Base-by-base conservation (phyloP, 2,329 filamentous ascomycete genomes). In the Ceratocystis colombiana region DNA sequence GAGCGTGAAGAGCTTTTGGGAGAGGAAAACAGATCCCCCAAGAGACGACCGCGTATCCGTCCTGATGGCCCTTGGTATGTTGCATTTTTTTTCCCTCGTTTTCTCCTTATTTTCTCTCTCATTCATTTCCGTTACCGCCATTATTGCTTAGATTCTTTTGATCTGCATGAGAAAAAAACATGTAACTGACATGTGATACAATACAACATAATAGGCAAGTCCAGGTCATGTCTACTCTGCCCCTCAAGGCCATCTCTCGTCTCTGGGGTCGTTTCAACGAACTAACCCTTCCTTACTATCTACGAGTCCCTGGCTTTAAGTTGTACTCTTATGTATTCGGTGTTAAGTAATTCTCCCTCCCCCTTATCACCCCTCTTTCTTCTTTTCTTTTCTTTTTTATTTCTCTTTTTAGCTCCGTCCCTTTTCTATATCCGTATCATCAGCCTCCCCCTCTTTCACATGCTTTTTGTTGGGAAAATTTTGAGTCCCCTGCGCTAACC, bases 201-300 rank as follows among this genome's bases (percentile, higher is more conserved):
- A 25, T 12, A 17, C 45, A 28, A 25, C n/a, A 17, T 48, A 53
- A n/a, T 61, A 83, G 81, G 89, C 89, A 93, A 73, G 89, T 96
- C 64, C 89, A 92, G 74, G 84, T 96, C 74, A 96, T 96, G 88
- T 95, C 90, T 6, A 96, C 90, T 1, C 79, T 96, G 68, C 92
- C 92, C 44, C 80, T 96, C 69, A 96, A 96, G 77, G 91, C 90
- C 45, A 82, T 96, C 57, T 96, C 91, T 44, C 84, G 92, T 61
- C 73, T 95, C 69, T 96, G 92, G 92, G 92, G 92, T 46, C 84
- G 81, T 64, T 96, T 96, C 79, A 96, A 96, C 75, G 91, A 96
- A 74, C 78, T 96, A 61, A 85, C 86, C 10, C 88, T 96, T 46
- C 92, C 92, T 0, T 93, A 94, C 77, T 91, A 90, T 74, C 80